Evolutionary conservation across 106 monocot species (phyloP).

Genomic region (Apostasia shenzhenica): DNA sequence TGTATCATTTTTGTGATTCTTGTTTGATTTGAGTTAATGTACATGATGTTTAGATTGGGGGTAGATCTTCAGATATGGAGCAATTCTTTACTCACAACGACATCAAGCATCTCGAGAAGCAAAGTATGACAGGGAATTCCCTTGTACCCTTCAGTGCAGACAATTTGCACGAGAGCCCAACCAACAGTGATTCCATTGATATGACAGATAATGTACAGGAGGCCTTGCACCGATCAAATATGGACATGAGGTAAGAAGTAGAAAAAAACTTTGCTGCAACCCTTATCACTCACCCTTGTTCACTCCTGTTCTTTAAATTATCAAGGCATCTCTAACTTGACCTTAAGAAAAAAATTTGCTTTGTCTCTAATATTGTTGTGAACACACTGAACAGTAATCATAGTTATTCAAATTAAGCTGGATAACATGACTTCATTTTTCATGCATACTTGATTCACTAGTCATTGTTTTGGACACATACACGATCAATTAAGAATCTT

Average conservation of each 20-base stretch:
- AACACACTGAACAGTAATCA: no score
- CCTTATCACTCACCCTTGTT: no score
- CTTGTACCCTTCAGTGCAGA: constrained; percentile 24
- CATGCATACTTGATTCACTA: no score
- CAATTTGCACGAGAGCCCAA: constrained; percentile 6
- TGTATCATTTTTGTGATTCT: background rate
- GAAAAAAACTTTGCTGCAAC: background rate
- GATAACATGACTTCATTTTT: no score
- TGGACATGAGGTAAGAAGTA: constrained; percentile 72
- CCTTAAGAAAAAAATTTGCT: no score
- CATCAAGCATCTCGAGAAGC: constrained; percentile 41
- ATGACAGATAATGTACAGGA: constrained; percentile 80
- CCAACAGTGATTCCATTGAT: constrained; percentile 39
- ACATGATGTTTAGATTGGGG: constrained; percentile 30
- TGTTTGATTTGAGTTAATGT: constrained; percentile 14
- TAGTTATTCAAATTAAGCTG: no score
- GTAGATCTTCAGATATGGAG: constrained; percentile 48
- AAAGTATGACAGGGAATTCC: constrained; percentile 23
- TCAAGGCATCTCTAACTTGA: no score
- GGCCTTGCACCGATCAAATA: constrained; percentile 80
- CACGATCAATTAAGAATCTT: no score
- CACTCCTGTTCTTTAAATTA: no score
- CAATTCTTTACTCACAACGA: constrained; percentile 54
- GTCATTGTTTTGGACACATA: no score
- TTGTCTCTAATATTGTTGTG: no score